Evolutionary conservation across 768 basidiomycete genomes (phyloP).

Genomic region (Tricholoma furcatifolium): DNA sequence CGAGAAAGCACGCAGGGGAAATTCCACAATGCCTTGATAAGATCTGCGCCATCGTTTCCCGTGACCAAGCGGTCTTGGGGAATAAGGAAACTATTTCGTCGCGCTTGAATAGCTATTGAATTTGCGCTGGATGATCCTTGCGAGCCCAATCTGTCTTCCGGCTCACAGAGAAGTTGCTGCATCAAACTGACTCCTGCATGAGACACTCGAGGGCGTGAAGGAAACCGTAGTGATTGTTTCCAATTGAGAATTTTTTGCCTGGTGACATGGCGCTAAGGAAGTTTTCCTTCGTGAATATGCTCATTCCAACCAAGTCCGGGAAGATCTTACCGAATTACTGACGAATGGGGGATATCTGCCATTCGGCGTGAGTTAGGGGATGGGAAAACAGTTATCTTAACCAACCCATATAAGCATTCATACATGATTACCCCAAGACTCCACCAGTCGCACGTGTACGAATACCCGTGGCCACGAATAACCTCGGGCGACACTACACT

Average conservation of each 20-base stretch:
- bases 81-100: constrained; percentile 69
- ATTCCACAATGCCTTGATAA: constrained; percentile 69
- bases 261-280: constrained; percentile 79
- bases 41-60: constrained; percentile 80
- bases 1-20: not conserved
- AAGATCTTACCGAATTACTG: constrained; percentile 71
- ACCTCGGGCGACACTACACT: constrained; percentile 91
- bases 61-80: constrained; percentile 42
- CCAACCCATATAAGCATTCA: constrained; percentile 89
- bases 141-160: constrained; percentile 90
- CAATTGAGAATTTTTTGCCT: constrained; percentile 98
- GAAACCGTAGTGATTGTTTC: constrained; percentile 87
- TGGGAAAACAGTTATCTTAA: constrained; percentile 16
- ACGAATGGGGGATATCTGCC: constrained; percentile 92
- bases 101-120: constrained; percentile 69
- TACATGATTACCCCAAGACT: constrained; percentile 96
- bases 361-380: constrained; percentile 7
- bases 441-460: constrained; percentile 98
- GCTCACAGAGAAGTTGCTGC: constrained; percentile 88
- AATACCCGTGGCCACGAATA: constrained; percentile 88
- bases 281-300: constrained; percentile 17
- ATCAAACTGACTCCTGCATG: constrained; percentile 87
- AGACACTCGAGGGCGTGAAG: constrained; percentile 77
- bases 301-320: constrained; percentile 5
- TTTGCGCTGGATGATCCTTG: constrained; percentile 72